Conservation (phyloP, 2,329 filamentous ascomycete genomes). For the Bipolaris oryzae region DNA sequence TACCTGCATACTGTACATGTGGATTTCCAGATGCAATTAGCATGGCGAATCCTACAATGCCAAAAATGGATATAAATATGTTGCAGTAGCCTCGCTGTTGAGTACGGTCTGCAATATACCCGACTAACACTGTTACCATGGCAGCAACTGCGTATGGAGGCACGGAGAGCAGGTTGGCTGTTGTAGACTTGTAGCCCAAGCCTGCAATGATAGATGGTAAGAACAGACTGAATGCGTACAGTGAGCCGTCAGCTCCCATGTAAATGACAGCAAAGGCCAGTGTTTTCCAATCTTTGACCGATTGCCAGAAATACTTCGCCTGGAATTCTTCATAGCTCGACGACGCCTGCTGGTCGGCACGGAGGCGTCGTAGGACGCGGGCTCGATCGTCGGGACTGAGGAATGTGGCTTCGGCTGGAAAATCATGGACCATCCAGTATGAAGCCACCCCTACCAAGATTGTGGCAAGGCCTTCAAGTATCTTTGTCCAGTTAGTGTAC, state of each 20-base stretch:
- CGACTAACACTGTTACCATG: slow-evolving; percentile 70
- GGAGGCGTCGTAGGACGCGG: slow-evolving; percentile 73
- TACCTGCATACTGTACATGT: slow-evolving; percentile 78
- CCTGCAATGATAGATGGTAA: slow-evolving; percentile 76
- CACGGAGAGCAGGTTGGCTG: slow-evolving; percentile 73
- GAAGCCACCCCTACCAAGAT: slow-evolving; percentile 66
- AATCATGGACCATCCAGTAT: slow-evolving; percentile 83
- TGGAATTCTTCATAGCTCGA: slow-evolving; percentile 77
- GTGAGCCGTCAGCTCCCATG: slow-evolving; percentile 72
- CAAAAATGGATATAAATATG: slow-evolving; percentile 71
- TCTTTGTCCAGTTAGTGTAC: slow-evolving; percentile 22
- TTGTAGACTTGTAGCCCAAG: slow-evolving; percentile 63
- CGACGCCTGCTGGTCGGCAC: slow-evolving; percentile 73
- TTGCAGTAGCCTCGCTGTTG: slow-evolving; percentile 79
- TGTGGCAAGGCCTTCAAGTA: slow-evolving; percentile 73
- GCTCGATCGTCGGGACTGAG: slow-evolving; percentile 71
- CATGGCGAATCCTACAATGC: slow-evolving; percentile 80
- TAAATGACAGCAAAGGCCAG: slow-evolving; percentile 77
- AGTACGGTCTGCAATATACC: slow-evolving; percentile 78
- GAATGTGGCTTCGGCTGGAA: slow-evolving; percentile 75
- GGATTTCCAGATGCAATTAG: slow-evolving; percentile 69
- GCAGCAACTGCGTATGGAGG: slow-evolving; percentile 77
- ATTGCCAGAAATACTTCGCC: slow-evolving; percentile 72
- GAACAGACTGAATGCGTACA: slow-evolving; percentile 80
- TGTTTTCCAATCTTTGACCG: slow-evolving; percentile 83